phyloP scores from a whole-genome alignment of 2,329 filamentous ascomycete genomes.

The Ceratocystiopsis sp. region DNA sequence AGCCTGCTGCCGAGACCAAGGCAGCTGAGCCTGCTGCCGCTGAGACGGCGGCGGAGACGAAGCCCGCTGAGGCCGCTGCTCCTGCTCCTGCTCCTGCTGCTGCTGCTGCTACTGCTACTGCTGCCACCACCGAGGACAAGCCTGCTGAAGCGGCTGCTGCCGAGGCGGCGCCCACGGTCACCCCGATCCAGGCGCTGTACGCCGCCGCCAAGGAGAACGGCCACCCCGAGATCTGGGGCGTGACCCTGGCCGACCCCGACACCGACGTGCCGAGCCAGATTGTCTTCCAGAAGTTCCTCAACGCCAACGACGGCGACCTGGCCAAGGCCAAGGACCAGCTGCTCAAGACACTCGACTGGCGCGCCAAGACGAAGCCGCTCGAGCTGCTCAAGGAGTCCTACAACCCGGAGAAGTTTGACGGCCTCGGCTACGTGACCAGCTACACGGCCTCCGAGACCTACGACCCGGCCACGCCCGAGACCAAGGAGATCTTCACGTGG shows the following conservation, averaged over 20 bases:
- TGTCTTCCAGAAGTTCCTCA: conserved; percentile 82
- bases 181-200: conserved; percentile 13
- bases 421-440: conserved; percentile 66
- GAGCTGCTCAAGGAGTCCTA: conserved; percentile 48
- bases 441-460: conserved; percentile 36
- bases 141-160: background rate
- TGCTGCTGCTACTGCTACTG: background rate
- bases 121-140: background rate
- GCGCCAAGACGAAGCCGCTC: conserved; percentile 56
- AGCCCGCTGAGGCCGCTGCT: conserved; percentile 2
- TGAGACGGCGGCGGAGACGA: background rate
- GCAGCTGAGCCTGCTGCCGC: background rate
- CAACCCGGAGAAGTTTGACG: conserved; percentile 52
- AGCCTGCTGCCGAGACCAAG: background rate
- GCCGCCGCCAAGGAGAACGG: conserved; percentile 15
- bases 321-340: conserved; percentile 64
- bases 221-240: conserved; percentile 75
- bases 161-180: conserved; percentile 1
- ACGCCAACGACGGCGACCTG: conserved; percentile 68
- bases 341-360: conserved; percentile 63
- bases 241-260: conserved; percentile 39
- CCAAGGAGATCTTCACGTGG: conserved; percentile 62
- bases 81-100: background rate
- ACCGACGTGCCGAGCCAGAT: conserved; percentile 60
- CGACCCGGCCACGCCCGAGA: conserved; percentile 16